Evolutionary conservation across 495 filamentous ascomycete genomes (phyloP).

Genomic region (Thermochaetoides thermophila): DNA sequence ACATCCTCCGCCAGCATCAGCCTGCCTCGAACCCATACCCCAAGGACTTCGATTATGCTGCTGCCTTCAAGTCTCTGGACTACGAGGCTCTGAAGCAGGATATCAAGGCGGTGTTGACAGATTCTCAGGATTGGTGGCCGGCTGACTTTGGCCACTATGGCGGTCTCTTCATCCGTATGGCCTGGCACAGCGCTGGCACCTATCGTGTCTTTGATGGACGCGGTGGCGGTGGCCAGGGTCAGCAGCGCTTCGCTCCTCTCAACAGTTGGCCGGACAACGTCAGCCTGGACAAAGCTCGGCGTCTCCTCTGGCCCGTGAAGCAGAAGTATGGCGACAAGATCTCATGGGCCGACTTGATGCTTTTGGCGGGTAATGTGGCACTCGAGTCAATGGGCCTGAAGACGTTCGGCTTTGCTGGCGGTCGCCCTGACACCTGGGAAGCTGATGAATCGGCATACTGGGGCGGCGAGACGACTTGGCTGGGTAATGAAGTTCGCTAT

Average conservation of each 20-base stretch:
- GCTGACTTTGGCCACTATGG: constrained; percentile 67
- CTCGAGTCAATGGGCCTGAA: constrained; percentile 62
- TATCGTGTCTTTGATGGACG: constrained; percentile 60
- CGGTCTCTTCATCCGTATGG: constrained; percentile 62
- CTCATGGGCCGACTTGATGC: constrained; percentile 57
- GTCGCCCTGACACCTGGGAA: constrained; percentile 53
- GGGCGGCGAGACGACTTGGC: constrained; percentile 56
- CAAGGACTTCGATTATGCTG: constrained; percentile 51
- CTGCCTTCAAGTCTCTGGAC: constrained; percentile 55
- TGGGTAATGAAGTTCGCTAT: constrained; percentile 56
- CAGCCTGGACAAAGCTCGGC: constrained; percentile 60
- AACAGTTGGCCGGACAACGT: constrained; percentile 74
- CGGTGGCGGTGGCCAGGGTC: constrained; percentile 53
- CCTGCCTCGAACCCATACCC: constrained; percentile 40
- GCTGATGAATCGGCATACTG: constrained; percentile 61
- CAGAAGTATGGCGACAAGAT: constrained; percentile 71
- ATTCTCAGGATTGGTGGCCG: constrained; percentile 64
- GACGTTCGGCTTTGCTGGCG: constrained; percentile 57
- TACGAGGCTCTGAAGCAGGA: constrained; percentile 60
- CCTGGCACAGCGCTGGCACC: constrained; percentile 62
- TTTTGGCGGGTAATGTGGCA: constrained; percentile 58
- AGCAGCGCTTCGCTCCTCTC: constrained; percentile 61
- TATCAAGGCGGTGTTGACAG: constrained; percentile 48
- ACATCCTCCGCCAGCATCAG: constrained; percentile 58
- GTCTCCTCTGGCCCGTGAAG: constrained; percentile 65